Evolutionary conservation across 352 stramenopile species (phyloP).

Genomic region (Saprolegnia parasitica): DNA sequence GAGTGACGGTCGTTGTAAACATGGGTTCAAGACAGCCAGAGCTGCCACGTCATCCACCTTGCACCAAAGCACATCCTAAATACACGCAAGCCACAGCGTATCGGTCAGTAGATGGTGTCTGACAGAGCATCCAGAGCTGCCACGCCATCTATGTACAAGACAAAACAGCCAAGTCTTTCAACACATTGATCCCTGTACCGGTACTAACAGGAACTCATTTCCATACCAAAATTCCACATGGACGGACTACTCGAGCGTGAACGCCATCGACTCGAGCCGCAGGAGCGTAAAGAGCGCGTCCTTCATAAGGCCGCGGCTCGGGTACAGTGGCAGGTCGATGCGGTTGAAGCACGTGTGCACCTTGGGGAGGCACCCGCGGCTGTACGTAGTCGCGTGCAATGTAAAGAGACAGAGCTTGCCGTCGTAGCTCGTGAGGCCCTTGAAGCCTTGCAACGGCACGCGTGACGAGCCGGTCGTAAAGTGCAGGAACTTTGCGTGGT

Average conservation of each 20-base stretch:
- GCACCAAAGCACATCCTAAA: no score
- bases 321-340: slow-evolving; percentile 77
- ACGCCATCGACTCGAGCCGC: slow-evolving; percentile 95
- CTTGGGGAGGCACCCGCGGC: slow-evolving; percentile 62
- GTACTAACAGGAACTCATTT: no score
- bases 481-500: slow-evolving; percentile 75
- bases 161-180: no score
- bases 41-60: no score
- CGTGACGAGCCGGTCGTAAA: slow-evolving; percentile 80
- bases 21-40: no score
- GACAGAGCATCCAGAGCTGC: no score
- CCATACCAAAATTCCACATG: no score
- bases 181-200: no score
- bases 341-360: slow-evolving; percentile 86
- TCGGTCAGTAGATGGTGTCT: no score
- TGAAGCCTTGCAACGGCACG: slow-evolving; percentile 78
- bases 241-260: slow-evolving; percentile 81
- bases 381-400: slow-evolving; percentile 47
- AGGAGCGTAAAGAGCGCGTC: slow-evolving; percentile 94
- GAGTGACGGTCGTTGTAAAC: no score
- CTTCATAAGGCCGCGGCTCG: slow-evolving; percentile 86
- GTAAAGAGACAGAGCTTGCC: slow-evolving; percentile 70
- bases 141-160: no score
- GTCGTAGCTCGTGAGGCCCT: slow-evolving; percentile 73
- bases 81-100: no score